Conservation (phyloP, 306 rosid genomes). For the Dalbergia cultrata region DNA sequence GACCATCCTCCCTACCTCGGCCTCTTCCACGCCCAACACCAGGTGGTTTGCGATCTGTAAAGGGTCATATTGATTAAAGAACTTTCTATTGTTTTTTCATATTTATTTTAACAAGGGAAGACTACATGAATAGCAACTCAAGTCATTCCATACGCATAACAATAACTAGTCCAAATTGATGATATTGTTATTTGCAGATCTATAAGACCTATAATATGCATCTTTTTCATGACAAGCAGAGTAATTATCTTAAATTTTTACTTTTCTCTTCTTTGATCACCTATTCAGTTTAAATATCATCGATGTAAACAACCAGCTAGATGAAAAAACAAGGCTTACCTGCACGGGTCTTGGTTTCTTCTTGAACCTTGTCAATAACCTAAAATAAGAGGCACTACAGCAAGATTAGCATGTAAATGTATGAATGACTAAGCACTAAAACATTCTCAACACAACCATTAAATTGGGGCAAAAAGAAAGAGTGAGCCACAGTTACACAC, state of each 20-base stretch:
- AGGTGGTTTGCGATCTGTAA: constrained; percentile 93
- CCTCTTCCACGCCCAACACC: constrained; percentile 99
- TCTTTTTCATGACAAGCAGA: neutral
- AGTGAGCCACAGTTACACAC: constrained; percentile 46
- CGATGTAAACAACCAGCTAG: constrained; percentile 26
- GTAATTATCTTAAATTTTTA: neutral
- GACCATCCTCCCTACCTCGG: constrained; percentile 87
- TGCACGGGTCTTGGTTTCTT: constrained; percentile 92
- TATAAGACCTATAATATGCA: constrained; percentile 1
- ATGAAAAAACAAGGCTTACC: constrained; percentile 56
- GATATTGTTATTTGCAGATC: constrained; percentile 3
- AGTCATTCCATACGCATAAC: constrained; percentile 9
- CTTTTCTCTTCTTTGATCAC: neutral
- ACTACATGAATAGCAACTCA: neutral
- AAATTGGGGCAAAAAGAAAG: neutral
- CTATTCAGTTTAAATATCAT: constrained; percentile 21
- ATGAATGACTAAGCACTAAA: neutral
- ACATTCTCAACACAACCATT: constrained; percentile 17
- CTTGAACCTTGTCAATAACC: constrained; percentile 99
- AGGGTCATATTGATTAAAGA: constrained; percentile 12
- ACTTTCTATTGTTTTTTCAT: constrained; percentile 1
- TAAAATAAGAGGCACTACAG: constrained; percentile 46
- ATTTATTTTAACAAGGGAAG: neutral
- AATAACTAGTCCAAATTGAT: constrained; percentile 2
- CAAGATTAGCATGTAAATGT: constrained; percentile 37